Percentiles rank a stretch among this genome's conserved stretches.
These are phyloP conservation scores for Ciborinia camelliae DNA, from an alignment of 2,329 filamentous ascomycete species.

Conservation along the genomic window DNA sequence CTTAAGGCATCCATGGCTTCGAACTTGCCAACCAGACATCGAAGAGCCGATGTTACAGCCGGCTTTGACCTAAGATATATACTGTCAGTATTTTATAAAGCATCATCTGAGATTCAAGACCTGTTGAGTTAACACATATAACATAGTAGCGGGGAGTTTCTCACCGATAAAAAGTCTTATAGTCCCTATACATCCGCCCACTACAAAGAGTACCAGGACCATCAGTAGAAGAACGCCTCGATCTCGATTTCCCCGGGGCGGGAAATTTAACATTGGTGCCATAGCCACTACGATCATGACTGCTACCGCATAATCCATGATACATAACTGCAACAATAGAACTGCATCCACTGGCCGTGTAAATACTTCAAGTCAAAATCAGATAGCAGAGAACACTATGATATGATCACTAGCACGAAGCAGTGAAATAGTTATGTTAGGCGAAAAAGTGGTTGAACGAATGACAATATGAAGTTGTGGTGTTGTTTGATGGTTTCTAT, in stretches of 20 bases:
- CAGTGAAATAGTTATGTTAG: conserved; percentile 14
- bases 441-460: neutral
- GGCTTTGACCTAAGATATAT: conserved; percentile 1
- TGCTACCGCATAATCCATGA: conserved; percentile 13
- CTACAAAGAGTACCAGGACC: neutral
- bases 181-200: neutral
- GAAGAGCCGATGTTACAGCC: conserved; percentile 22
- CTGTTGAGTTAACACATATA: neutral
- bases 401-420: neutral
- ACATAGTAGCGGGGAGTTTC: neutral
- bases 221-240: conserved; percentile 4
- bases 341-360: neutral
- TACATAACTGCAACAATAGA: neutral
- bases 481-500: neutral
- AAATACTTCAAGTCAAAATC: conserved; percentile 12
- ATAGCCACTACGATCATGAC: neutral
- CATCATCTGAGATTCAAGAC: neutral
- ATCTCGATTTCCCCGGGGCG: neutral
- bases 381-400: conserved; percentile 6
- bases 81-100: neutral
- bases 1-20: conserved; percentile 33
- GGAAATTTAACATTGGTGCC: neutral
- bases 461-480: neutral
- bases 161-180: neutral
- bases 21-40: conserved; percentile 33